Evolutionary conservation across 1,284 basidiomycete species (phyloP).

Genomic region (Meira nashicola): DNA sequence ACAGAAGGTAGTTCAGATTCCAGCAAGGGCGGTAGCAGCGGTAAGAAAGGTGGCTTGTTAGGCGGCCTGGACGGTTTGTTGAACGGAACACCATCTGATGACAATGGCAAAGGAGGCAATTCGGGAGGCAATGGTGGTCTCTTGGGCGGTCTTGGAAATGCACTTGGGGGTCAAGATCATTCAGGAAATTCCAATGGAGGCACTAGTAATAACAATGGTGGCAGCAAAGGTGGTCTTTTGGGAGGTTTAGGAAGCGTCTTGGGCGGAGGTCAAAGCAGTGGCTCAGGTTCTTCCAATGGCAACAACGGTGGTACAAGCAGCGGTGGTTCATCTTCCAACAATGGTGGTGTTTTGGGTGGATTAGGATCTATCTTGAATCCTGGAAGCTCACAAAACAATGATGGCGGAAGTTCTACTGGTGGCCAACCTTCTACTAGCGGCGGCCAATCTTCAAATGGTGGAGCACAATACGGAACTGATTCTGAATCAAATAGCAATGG

Average conservation of each 20-base stretch:
- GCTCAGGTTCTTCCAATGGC: neutral
- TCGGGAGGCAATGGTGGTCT: neutral
- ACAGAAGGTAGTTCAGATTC: neutral
- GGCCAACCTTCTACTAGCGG: neutral
- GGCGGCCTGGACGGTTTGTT: neutral
- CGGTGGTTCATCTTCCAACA: neutral
- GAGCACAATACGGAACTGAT: neutral
- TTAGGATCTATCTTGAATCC: neutral
- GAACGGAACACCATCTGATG: too few species aligned
- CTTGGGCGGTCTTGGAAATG: neutral
- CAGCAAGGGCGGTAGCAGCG: neutral
- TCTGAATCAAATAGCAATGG: neutral
- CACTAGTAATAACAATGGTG: neutral
- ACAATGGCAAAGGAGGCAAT: neutral
- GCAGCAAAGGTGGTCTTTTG: neutral
- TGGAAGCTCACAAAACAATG: neutral
- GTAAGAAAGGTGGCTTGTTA: neutral
- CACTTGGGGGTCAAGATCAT: constrained; percentile 9
- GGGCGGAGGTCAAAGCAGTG: neutral
- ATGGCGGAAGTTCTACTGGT: neutral
- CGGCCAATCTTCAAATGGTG: neutral
- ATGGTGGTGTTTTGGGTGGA: neutral
- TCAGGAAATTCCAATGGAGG: constrained; percentile 4
- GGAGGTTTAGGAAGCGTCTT: neutral
- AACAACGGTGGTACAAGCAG: neutral